phyloP scores from a whole-genome alignment of 176 grass and related monocot species.

The Zea luxurians region DNA sequence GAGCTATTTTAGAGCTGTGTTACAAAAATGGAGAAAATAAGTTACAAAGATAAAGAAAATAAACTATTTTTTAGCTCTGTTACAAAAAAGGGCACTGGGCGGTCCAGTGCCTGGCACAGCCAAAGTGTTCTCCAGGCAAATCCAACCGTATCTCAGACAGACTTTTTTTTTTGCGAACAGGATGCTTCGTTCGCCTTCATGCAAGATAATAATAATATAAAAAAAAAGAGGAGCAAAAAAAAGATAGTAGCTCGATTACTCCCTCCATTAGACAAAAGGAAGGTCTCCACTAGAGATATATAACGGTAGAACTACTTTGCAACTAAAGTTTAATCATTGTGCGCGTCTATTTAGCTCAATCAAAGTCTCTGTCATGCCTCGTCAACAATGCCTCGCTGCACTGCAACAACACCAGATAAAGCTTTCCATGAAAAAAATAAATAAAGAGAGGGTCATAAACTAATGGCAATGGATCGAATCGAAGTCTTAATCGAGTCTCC shows the following conservation, averaged over 20 bases:
- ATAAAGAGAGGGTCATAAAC: neutral
- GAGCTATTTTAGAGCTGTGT: too few species aligned
- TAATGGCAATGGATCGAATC: conserved; percentile 21
- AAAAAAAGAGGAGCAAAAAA: too few species aligned
- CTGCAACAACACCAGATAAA: neutral
- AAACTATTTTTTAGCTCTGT: too few species aligned
- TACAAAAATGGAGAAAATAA: too few species aligned
- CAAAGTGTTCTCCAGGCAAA: neutral
- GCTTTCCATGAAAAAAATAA: neutral
- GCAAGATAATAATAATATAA: neutral
- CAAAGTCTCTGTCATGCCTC: neutral
- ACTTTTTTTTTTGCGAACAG: neutral
- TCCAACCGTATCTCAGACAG: neutral
- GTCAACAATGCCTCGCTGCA: neutral
- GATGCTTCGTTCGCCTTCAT: neutral
- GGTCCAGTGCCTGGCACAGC: too few species aligned
- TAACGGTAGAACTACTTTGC: neutral
- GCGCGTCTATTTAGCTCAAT: neutral
- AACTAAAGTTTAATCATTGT: conserved; percentile 15
- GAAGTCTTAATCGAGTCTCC: conserved; percentile 24
- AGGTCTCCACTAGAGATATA: neutral
- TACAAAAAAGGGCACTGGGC: too few species aligned
- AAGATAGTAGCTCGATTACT: neutral
- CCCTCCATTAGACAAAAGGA: neutral
- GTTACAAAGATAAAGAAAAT: too few species aligned